Evolutionary conservation across 441 rosid species (phyloP), one percentile per base, ranked within the genome.

Genomic region (Croton laevigatus): DNA sequence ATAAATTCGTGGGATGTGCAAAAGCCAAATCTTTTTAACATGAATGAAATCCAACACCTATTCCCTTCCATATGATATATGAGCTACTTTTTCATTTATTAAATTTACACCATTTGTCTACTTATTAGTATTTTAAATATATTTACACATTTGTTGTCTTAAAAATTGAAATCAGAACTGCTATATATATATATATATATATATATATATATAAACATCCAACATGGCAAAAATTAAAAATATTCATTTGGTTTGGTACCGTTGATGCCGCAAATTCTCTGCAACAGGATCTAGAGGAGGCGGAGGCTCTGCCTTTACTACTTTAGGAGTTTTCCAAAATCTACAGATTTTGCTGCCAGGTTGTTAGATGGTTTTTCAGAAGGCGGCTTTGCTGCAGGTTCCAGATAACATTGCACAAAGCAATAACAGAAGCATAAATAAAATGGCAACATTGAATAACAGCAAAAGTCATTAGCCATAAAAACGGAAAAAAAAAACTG

Each of bases 261-360:
- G 89, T 78, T 93, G 98, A 62, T 89, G 89, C 74, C 81, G 91
- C 72, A 91, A 85, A 67, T 91, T 89, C 86, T 89, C 92, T 6
- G 94, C 82, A 9, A 88, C 71, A 4, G 93, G 96, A 84, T 91
- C 96, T 54, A 88, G 59, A 78, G n/a, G n/a, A n/a, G n/a, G n/a
- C n/a, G 77, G 71, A 75, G 79, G 74, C 66, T 81, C 88, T 76
- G 77, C 83, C 70, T 81, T 74, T 22, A 46, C 78, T 48, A 58
- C 64, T 75, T 80, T 83, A 16, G 74, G 70, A 57, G 77, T 58
- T 83, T 88, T 88, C 5, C 81, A 81, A 83, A 86, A 42, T 74
- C 89, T 45, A 79, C 62, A 68, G 81, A 62, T 78, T 87, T 86
- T 45, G 80, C 8, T 5, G 52, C 81, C 62, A 88, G 70, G 70